Evolutionary conservation across 2,329 filamentous ascomycete species (phyloP).

Genomic region (Talaromyces funiculosus): DNA sequence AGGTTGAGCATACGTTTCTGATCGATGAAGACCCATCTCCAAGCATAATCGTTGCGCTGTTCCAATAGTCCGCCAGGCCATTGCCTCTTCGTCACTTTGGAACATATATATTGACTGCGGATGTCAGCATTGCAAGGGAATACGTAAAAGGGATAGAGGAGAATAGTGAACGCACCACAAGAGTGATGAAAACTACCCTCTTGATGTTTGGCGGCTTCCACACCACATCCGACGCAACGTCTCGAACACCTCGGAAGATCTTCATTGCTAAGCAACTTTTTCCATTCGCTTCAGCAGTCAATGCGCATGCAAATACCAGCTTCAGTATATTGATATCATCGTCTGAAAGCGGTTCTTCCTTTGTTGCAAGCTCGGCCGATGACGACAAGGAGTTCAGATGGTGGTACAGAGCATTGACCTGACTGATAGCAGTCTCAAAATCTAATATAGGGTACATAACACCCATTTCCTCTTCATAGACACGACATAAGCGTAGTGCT

Average conservation of each 20-base stretch:
- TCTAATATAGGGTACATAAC: constrained; percentile 83
- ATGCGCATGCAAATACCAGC: constrained; percentile 69
- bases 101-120: constrained; percentile 68
- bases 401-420: constrained; percentile 61
- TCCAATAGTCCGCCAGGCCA: constrained; percentile 86
- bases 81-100: constrained; percentile 73
- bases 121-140: background rate
- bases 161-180: constrained; percentile 31
- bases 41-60: constrained; percentile 73
- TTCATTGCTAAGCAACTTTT: constrained; percentile 66
- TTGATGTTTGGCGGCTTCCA: constrained; percentile 55
- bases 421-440: constrained; percentile 61
- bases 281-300: constrained; percentile 72
- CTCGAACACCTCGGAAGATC: constrained; percentile 71
- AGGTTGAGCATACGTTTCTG: constrained; percentile 61
- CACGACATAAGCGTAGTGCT: constrained; percentile 65
- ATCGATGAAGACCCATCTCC: constrained; percentile 75
- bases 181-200: constrained; percentile 52
- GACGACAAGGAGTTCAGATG: constrained; percentile 20
- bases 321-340: constrained; percentile 68
- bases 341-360: constrained; percentile 1
- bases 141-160: too few species aligned
- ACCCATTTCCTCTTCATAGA: constrained; percentile 82
- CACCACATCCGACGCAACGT: constrained; percentile 59
- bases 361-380: background rate